These are phyloP conservation scores for Thelephora terrestris DNA, from an alignment of 1,284 basidiomycete genomes.

Conservation along the genomic window DNA sequence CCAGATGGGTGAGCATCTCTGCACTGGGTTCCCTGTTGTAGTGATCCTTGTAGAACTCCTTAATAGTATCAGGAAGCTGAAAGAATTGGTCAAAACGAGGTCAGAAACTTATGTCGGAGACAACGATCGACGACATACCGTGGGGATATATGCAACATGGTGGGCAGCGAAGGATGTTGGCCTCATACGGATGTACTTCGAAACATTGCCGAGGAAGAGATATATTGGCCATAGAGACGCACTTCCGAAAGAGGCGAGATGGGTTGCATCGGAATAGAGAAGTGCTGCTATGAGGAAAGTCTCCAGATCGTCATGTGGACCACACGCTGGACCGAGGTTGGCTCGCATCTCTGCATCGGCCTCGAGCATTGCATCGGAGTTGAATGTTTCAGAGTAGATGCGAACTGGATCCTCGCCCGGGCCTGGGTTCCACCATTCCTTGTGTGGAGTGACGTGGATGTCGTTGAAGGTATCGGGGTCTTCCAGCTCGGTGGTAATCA, in stretches of 20 bases:
- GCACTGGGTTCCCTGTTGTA: neutral
- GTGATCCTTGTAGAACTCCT: neutral
- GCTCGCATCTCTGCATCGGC: constrained; percentile 12
- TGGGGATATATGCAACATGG: constrained; percentile 15
- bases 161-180: constrained; percentile 13
- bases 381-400: constrained; percentile 14
- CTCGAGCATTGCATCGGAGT: constrained; percentile 12
- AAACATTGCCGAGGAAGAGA: constrained; percentile 23
- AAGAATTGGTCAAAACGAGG: neutral
- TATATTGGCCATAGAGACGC: constrained; percentile 27
- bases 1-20: neutral
- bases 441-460: constrained; percentile 9
- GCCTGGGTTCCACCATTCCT: constrained; percentile 5
- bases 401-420: constrained; percentile 7
- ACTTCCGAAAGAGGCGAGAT: constrained; percentile 22
- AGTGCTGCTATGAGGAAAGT: constrained; percentile 18
- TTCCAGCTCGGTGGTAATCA: constrained; percentile 6
- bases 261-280: constrained; percentile 25
- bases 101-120: neutral
- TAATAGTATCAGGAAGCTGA: neutral
- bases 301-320: constrained; percentile 13
- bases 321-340: constrained; percentile 6
- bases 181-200: constrained; percentile 19
- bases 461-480: neutral
- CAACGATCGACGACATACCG: constrained; percentile 12